Conservation (phyloP, 257 asterid genomes). For the Solanum corneliomulleri region DNA sequence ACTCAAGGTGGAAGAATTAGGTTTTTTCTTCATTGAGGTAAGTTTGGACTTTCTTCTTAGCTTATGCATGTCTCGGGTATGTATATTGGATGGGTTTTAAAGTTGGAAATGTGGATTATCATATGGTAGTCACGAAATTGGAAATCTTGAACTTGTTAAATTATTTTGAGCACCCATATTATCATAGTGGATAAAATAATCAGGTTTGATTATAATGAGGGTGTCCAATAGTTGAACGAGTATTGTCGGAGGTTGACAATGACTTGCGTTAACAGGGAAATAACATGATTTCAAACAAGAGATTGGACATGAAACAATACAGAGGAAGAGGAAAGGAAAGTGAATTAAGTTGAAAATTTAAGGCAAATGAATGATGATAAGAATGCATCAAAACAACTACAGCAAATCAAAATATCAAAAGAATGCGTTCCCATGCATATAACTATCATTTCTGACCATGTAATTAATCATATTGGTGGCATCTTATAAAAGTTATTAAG, state of each 20-base stretch:
- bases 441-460: background rate
- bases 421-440: background rate
- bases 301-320: background rate
- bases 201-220: background rate
- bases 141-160: background rate
- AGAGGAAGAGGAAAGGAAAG: background rate
- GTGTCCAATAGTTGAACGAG: background rate
- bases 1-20: background rate
- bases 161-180: background rate
- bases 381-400: background rate
- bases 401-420: background rate
- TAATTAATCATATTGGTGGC: background rate
- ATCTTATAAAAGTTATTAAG: background rate
- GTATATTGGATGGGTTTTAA: background rate
- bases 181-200: background rate
- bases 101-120: background rate
- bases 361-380: background rate
- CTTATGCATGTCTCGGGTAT: background rate
- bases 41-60: background rate
- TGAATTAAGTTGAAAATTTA: background rate
- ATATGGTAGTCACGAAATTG: background rate
- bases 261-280: background rate
- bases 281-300: background rate
- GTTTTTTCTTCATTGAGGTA: background rate
- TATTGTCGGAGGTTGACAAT: background rate